These are phyloP conservation scores for Tinospora cordifolia DNA, from an alignment of 164 flowering plant species.

Conservation along the genomic window DNA sequence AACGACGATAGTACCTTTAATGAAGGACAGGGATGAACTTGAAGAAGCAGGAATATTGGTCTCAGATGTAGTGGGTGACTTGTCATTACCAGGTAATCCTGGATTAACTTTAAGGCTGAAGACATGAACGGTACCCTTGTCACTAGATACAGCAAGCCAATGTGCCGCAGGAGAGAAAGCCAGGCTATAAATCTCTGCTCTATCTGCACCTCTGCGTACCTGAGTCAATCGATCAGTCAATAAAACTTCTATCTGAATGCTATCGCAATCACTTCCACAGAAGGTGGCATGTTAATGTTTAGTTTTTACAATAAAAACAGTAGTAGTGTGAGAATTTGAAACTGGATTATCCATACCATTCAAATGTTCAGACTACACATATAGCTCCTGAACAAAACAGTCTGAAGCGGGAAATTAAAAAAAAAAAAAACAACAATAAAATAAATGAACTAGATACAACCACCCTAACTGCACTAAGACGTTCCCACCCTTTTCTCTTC, in stretches of 20 bases:
- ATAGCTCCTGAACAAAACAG: no score
- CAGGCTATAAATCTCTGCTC: slow-evolving; percentile 90
- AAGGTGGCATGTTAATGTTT: no score
- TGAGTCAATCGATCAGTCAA: slow-evolving; percentile 20
- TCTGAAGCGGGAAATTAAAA: no score
- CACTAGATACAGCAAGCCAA: slow-evolving; percentile 95
- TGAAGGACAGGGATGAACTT: slow-evolving; percentile 62
- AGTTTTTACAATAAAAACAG: no score
- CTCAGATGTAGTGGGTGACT: slow-evolving; percentile 26
- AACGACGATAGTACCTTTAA: slow-evolving; percentile 45
- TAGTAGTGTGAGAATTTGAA: no score
- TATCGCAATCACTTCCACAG: no score
- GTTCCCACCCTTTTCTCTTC: no score
- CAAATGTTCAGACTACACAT: no score
- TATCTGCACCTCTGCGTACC: slow-evolving; percentile 95
- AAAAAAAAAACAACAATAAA: no score
- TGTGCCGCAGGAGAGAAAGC: slow-evolving; percentile 81
- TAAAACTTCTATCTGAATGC: background rate
- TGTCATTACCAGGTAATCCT: slow-evolving; percentile 37
- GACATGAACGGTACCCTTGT: slow-evolving; percentile 95
- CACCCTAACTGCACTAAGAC: no score
- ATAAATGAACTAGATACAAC: no score
- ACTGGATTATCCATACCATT: no score
- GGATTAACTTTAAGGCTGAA: slow-evolving; percentile 67
- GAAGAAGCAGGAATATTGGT: slow-evolving; percentile 26